Evolutionary conservation across 2,329 filamentous ascomycete species (phyloP), one percentile per base, ranked within the genome.

Genomic region (Scytalidium sp.): DNA sequence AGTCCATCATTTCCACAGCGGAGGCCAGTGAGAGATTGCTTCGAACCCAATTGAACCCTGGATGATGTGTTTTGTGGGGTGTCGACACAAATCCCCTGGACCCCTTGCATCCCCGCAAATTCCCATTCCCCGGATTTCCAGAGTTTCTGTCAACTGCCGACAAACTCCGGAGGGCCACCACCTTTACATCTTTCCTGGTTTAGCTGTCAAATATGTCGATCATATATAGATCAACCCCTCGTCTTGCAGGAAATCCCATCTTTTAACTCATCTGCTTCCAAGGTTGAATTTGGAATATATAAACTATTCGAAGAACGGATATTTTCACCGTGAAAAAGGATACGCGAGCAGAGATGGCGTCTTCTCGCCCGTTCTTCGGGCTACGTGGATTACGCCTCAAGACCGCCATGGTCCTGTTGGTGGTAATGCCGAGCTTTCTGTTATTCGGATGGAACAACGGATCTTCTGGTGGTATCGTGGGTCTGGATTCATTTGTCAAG

Each of bases 361-460:
- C 13, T 13, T 29, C 25, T 7, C 25, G 25, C 25, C 7, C 25
- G 13, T 29, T 29, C 25, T 29, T 22, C 22, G 20, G 41, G 5
- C 20, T 43, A 5, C 41, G 41, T 15, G 41, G 41, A 9, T 10
- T 22, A 5, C 17, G 17, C 17, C 20, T 43, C 8, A 23, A 15
- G 17, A 17, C 8, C 20, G 22, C 22, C 17, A 19, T 32, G 6
- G 32, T 46, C 19, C 23, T 46, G n/a, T 19, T 50, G 3, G 40
- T 50, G 3, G 39, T 50, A 7, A 3, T 47, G 3, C 49, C 49
- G 9, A 21, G 36, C 3, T 50, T 50, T 20, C 17, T 50, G 5
- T 60, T 71, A 39, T 71, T 71, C 55, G 70, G 70, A 7, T 73
- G 71, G 58, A 71, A 72, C 55, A 69, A 73, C 52, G 66, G 69